Conservation (phyloP, 2,329 filamentous ascomycete genomes). For the Xylogone sp. region DNA sequence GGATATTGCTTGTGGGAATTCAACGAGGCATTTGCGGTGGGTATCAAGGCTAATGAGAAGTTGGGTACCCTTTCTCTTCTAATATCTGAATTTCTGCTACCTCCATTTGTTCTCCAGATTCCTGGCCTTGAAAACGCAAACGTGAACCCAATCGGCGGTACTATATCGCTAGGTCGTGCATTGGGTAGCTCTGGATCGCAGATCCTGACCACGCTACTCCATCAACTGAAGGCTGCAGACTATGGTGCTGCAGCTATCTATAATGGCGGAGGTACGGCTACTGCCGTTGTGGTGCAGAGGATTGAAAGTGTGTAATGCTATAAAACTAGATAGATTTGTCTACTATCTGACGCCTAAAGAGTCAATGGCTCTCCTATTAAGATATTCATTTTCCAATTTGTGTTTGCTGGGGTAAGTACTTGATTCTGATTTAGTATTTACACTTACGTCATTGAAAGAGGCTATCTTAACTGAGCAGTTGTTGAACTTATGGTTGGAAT, state of each 20-base stretch:
- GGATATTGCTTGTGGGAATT: slow-evolving; percentile 97
- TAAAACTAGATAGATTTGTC: too few species aligned
- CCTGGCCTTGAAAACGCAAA: slow-evolving; percentile 72
- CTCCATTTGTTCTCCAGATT: too few species aligned
- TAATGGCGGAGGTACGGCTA: slow-evolving; percentile 91
- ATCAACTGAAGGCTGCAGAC: slow-evolving; percentile 85
- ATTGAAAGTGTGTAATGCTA: slow-evolving; percentile 50
- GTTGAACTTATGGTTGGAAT: too few species aligned
- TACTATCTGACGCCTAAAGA: too few species aligned
- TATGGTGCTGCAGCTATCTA: slow-evolving; percentile 96
- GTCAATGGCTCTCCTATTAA: too few species aligned
- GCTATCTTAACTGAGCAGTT: too few species aligned
- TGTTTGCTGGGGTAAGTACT: too few species aligned
- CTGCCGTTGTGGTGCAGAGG: slow-evolving; percentile 85
- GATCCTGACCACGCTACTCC: slow-evolving; percentile 84
- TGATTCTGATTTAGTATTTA: too few species aligned
- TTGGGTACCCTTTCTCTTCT: too few species aligned
- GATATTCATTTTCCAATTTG: too few species aligned
- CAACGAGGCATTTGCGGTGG: slow-evolving; percentile 95
- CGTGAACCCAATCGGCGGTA: slow-evolving; percentile 85
- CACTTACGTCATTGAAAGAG: too few species aligned
- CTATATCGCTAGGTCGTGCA: slow-evolving; percentile 88
- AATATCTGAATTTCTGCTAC: too few species aligned
- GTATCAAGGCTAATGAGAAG: slow-evolving; percentile 94
- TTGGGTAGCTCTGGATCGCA: slow-evolving; percentile 90